Evolutionary conservation across 306 rosid species (phyloP).

Genomic region (Inga oerstediana): DNA sequence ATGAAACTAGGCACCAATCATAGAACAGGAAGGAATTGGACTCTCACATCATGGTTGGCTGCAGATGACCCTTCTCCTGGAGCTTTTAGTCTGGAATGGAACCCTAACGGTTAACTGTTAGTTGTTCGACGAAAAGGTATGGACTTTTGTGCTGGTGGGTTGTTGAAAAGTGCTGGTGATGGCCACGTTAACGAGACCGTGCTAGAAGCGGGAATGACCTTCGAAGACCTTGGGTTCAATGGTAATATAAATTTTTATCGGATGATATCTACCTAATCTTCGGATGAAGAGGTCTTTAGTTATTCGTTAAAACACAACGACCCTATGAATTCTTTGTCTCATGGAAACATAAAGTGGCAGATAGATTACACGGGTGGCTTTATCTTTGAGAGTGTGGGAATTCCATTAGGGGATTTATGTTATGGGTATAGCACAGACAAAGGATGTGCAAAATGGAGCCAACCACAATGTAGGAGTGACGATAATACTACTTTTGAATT

Average conservation of each 20-base stretch:
- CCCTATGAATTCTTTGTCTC: too few relatives aligned
- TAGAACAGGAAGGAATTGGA: background rate
- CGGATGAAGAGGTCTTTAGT: background rate
- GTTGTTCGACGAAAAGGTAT: background rate
- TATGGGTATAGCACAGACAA: background rate
- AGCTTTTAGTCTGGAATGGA: background rate
- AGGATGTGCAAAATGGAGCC: background rate
- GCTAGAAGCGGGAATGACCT: background rate
- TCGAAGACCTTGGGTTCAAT: background rate
- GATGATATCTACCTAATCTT: background rate
- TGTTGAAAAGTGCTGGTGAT: background rate
- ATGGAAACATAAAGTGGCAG: background rate
- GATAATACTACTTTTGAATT: background rate
- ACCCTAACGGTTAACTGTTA: background rate
- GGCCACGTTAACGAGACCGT: background rate
- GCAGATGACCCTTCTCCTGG: background rate
- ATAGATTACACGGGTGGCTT: background rate
- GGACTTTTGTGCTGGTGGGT: background rate
- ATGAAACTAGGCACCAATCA: background rate
- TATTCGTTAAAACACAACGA: background rate
- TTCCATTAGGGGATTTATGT: background rate
- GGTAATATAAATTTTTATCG: background rate
- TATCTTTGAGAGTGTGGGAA: rapidly evolving
- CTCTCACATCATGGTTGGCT: constrained; percentile 1
- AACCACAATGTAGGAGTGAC: background rate